phyloP scores from a whole-genome alignment of 2,329 filamentous ascomycete species.

The Neofusicoccum ribis region DNA sequence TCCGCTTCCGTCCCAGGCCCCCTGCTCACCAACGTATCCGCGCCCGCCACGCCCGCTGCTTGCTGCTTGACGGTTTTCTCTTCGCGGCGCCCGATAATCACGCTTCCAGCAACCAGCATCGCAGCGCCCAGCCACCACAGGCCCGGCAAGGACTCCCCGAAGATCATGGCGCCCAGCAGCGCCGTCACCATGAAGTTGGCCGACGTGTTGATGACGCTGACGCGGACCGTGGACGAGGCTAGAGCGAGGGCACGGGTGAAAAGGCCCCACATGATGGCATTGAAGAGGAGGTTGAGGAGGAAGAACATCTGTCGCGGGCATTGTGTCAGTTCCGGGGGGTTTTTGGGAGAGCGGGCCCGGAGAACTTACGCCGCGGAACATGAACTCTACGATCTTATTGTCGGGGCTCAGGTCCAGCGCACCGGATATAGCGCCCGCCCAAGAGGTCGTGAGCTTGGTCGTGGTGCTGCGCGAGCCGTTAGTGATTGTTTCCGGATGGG shows the following conservation, averaged over 20 bases:
- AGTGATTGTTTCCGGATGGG: background rate
- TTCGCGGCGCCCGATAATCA: slow-evolving; percentile 73
- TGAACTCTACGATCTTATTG: slow-evolving; percentile 51
- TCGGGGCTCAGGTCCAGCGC: slow-evolving; percentile 47
- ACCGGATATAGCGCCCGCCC: slow-evolving; percentile 51
- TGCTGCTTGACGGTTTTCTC: slow-evolving; percentile 19
- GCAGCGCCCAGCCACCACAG: slow-evolving; percentile 76
- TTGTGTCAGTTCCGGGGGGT: background rate
- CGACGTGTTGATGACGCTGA: slow-evolving; percentile 79
- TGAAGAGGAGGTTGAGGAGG: slow-evolving; percentile 71
- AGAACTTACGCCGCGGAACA: slow-evolving; percentile 52
- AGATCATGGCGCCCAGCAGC: slow-evolving; percentile 68
- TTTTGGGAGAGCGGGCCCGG: background rate
- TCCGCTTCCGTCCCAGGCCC: slow-evolving; percentile 40
- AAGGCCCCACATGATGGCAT: slow-evolving; percentile 80
- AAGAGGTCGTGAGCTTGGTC: slow-evolving; percentile 57
- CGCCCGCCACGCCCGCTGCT: slow-evolving; percentile 10
- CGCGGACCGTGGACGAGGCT: slow-evolving; percentile 74
- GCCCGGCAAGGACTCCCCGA: slow-evolving; percentile 68
- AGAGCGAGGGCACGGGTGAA: slow-evolving; percentile 77
- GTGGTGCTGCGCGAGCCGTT: slow-evolving; percentile 52
- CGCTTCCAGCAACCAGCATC: slow-evolving; percentile 72
- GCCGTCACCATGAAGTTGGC: slow-evolving; percentile 80
- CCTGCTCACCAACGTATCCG: background rate
- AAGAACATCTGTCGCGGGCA: slow-evolving; percentile 64